These are phyloP conservation scores for Chrysoporthe austroafricana DNA, from an alignment of 2,329 filamentous ascomycete species.

Conservation along the genomic window DNA sequence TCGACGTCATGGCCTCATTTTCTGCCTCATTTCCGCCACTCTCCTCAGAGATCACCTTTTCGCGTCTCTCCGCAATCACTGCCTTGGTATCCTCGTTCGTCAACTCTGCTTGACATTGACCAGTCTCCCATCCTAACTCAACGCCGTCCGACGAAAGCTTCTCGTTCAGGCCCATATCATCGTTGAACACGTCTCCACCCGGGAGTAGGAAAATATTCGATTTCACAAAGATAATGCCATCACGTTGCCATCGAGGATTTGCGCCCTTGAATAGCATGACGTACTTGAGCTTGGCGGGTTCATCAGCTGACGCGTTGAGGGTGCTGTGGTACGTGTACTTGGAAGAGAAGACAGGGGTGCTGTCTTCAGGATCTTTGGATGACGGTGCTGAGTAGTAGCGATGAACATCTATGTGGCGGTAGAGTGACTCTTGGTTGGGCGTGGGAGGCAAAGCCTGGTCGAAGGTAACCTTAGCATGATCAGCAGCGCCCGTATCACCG, in stretches of 20 bases:
- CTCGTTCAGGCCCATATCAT: background rate
- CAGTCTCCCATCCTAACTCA: background rate
- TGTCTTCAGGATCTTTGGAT: background rate
- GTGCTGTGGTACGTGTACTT: background rate
- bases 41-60: background rate
- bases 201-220: background rate
- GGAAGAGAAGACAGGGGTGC: too few relatives aligned
- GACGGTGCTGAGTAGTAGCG: background rate
- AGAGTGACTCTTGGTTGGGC: background rate
- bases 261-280: conserved; percentile 9
- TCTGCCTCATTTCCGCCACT: background rate
- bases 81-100: background rate
- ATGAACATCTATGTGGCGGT: background rate
- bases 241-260: conserved; percentile 6
- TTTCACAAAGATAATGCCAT: conserved; percentile 14
- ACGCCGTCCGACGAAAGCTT: background rate
- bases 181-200: background rate
- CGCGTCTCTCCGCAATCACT: background rate
- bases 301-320: background rate
- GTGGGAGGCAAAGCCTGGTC: background rate
- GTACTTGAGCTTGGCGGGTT: conserved; percentile 2
- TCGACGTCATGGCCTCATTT: background rate
- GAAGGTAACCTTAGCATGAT: background rate
- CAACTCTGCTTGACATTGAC: background rate
- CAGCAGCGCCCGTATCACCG: background rate